Base-by-base conservation (phyloP, 2,329 filamentous ascomycete species). In the Aspergillus floridensis region DNA sequence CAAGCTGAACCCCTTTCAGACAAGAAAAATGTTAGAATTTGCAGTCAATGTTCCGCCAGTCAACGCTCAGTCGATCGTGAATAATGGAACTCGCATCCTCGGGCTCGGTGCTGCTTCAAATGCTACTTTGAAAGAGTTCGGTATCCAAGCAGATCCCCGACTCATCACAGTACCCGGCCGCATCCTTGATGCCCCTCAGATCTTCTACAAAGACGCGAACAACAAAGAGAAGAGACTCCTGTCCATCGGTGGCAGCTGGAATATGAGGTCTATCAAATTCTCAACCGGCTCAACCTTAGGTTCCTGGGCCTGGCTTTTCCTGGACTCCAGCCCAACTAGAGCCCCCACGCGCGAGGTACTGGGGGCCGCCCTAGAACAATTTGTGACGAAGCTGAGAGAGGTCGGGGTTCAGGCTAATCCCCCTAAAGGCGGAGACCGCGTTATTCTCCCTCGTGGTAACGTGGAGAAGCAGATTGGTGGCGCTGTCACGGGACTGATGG, bases 121-220 rank as follows among this genome's bases (percentile, higher is more conserved):
- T 44, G 62, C 74, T 0, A 77, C 82, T n/a, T 72, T 84, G 80
- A 62, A 62, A 5, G 70, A 79, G 2, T 95, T 92, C 61, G 88
- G 88, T 5, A 79, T 96, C n/a, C 62, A 66, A 16, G 50, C 68
- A 2, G 63, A 63, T 26, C 58, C 63, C 2, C 61, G 75, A 76
- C 80, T 96, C 35, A 79, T 96, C 35, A 89, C 89, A 0, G 89
- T 96, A 0, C 80, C 81, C 0, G 93, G 86, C 1, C 86, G 92
- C 5, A 83, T 93, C 46, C 81, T 96, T 0, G 47, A 67, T 0
- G 69, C 84, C 0, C 92, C 92, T 0, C 67, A 64, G 0, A 76
- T 96, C 29, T 71, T 76, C 2, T 96, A 96, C 68, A 67, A 60
- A 26, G 68, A 68, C 19, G 57, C 14, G 14, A 29, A 53, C 4